phyloP scores from a whole-genome alignment of 768 basidiomycete species.

The Phylloporus scabripes region DNA sequence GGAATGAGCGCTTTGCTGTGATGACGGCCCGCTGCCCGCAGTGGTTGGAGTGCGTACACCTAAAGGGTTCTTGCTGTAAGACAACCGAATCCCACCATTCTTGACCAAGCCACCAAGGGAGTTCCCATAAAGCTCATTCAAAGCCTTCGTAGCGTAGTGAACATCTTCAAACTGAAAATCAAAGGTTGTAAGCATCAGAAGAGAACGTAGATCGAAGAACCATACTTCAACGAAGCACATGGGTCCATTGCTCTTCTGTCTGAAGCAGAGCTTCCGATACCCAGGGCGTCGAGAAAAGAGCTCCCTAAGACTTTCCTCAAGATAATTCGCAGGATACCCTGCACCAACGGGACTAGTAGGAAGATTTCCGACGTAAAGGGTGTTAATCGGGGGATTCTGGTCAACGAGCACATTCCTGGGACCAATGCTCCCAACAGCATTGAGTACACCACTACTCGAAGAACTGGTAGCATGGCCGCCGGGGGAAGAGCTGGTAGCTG shows the following conservation, averaged over 20 bases:
- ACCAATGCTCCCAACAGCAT: constrained; percentile 18
- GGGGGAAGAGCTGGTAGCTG: constrained; percentile 35
- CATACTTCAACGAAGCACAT: constrained; percentile 98
- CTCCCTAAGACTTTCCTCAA: constrained; percentile 83
- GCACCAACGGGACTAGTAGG: constrained; percentile 72
- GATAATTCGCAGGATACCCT: constrained; percentile 69
- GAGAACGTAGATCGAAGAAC: background rate
- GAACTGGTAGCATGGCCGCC: constrained; percentile 29
- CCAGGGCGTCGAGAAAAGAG: constrained; percentile 78
- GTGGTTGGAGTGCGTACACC: constrained; percentile 81
- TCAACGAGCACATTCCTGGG: constrained; percentile 50
- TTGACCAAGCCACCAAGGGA: constrained; percentile 90
- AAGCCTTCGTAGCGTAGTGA: constrained; percentile 72
- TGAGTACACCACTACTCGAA: constrained; percentile 25
- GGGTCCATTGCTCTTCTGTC: constrained; percentile 95
- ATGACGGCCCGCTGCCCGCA: constrained; percentile 27
- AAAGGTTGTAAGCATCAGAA: constrained; percentile 1
- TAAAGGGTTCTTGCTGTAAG: constrained; percentile 98
- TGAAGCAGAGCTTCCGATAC: constrained; percentile 88
- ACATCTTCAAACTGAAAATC: constrained; percentile 82
- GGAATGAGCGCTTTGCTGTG: constrained; percentile 24
- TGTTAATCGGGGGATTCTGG: constrained; percentile 98
- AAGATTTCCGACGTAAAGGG: constrained; percentile 97
- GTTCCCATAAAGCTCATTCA: constrained; percentile 86
- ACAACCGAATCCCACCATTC: constrained; percentile 91